A percentile compares a stretch with the other conserved stretches of the same genome.
These are phyloP conservation scores for Penicillium palitans DNA, from an alignment of 2,329 filamentous ascomycete species.

Conservation along the genomic window DNA sequence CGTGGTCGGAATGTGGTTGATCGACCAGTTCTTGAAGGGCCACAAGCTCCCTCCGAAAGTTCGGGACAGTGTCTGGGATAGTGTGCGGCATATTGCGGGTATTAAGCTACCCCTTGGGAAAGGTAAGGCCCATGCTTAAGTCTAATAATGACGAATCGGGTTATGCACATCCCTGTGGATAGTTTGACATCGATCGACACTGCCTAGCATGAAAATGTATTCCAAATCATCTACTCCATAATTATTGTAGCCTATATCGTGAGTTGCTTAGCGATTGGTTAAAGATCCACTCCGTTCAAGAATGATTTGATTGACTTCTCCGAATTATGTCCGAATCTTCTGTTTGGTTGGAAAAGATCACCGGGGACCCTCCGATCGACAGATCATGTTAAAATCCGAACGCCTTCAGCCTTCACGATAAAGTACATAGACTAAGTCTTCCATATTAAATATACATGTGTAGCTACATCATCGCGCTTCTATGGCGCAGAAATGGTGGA, in stretches of 20 bases:
- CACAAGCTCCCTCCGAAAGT: constrained; percentile 49
- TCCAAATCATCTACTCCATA: not conserved
- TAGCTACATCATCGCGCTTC: not conserved
- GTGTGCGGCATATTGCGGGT: constrained; percentile 43
- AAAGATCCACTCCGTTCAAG: not conserved
- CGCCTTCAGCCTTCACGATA: too few species aligned
- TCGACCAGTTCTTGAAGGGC: constrained; percentile 51
- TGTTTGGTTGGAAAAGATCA: not conserved
- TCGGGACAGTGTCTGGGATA: constrained; percentile 50
- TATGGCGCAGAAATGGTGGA: not conserved
- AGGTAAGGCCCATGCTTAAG: constrained; percentile 1
- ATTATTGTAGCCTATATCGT: not conserved
- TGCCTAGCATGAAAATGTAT: not conserved
- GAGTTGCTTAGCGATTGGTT: not conserved
- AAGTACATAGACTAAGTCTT: too few species aligned
- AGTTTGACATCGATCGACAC: not conserved
- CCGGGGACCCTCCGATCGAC: not conserved
- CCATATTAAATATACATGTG: too few species aligned
- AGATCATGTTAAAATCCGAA: not conserved
- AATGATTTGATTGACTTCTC: not conserved
- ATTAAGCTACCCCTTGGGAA: constrained; percentile 31
- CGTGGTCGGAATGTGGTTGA: constrained; percentile 53
- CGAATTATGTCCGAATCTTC: not conserved
- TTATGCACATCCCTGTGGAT: not conserved
- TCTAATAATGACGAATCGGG: not conserved